Base-by-base conservation (phyloP, 2,329 filamentous ascomycete species). In the Exophiala oligosperma region DNA sequence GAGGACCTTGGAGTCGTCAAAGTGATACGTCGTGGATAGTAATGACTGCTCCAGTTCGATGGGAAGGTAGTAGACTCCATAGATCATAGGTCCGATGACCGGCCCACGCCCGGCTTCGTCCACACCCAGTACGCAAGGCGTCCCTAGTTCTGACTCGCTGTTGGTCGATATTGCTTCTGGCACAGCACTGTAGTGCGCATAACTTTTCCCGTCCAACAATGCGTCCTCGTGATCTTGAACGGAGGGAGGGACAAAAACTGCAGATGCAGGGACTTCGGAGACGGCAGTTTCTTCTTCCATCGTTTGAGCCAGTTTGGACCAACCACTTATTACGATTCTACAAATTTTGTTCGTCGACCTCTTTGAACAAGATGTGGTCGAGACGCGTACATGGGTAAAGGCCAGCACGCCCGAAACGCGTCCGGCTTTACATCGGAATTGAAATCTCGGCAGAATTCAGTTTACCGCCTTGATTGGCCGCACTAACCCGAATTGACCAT, bases 31-130 rank as follows among this genome's bases (percentile, higher is more conserved):
- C 37, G 84, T 76, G 52, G 90, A 88, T 23, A 97, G 86, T 28
- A 97, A 84, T 1, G 88, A 82, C 70, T 88, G 86, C 62, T 87
- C 82, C 37, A 80, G 71, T 26, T 87, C 83, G 28, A 86, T 78
- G 0, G 85, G 81, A 1, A 90, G 74, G 52, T 95, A 95, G 64
- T 95, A 90, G 35, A 85, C 77, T 49, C 79, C 82, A 71, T 87
- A 87, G 52, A 88, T 83, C 85, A 86, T 88, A 17, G 84, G 86
- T 26, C 83, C 93, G 11, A 97, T 83, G n/a, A 97, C 93, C 24
- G 93, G 93, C 1, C 93, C 93, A 69, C 93, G 86, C 47, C 93
- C 93, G 66, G 93, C 93, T 79, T 97, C 93, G 73, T 97, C 93
- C 51, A 97, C 88, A 62, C 93, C 93, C 23, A 97, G 81, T 21